Evolutionary conservation across 345 rosid genomes (phyloP).

Genomic region (Raphanus raphanistrum): DNA sequence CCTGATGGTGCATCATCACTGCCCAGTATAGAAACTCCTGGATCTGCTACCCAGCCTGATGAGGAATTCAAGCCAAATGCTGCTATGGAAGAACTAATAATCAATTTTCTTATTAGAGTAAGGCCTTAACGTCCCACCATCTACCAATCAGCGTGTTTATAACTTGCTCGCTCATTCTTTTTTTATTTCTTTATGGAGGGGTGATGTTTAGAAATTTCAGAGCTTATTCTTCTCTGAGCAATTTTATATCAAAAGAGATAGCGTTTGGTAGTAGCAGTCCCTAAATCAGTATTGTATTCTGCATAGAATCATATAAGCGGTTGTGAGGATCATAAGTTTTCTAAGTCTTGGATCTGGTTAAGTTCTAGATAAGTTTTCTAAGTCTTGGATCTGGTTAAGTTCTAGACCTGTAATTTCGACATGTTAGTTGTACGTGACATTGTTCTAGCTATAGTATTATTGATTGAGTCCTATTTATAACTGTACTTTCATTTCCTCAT

Average conservation of each 20-base stretch:
- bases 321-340: not conserved
- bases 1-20: conserved; percentile 86
- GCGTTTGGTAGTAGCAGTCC: not conserved
- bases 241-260: not conserved
- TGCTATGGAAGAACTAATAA: conserved; percentile 99
- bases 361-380: not conserved
- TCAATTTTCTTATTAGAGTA: conserved; percentile 93
- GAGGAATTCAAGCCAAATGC: conserved; percentile 99
- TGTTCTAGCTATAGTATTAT: not conserved
- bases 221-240: conserved; percentile 2
- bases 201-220: not conserved
- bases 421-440: not conserved
- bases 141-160: not conserved
- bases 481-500: conserved; percentile 23
- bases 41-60: conserved; percentile 91
- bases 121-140: conserved; percentile 32
- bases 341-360: not conserved
- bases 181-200: not conserved
- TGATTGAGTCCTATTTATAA: conserved; percentile 6
- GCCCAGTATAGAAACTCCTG: conserved; percentile 85
- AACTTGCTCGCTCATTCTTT: not conserved
- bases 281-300: not conserved
- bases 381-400: not conserved
- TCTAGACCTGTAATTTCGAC: not conserved
- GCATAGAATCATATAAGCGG: not conserved